phyloP scores from a whole-genome alignment of 306 rosid species.

The Vigna nakashimae region DNA sequence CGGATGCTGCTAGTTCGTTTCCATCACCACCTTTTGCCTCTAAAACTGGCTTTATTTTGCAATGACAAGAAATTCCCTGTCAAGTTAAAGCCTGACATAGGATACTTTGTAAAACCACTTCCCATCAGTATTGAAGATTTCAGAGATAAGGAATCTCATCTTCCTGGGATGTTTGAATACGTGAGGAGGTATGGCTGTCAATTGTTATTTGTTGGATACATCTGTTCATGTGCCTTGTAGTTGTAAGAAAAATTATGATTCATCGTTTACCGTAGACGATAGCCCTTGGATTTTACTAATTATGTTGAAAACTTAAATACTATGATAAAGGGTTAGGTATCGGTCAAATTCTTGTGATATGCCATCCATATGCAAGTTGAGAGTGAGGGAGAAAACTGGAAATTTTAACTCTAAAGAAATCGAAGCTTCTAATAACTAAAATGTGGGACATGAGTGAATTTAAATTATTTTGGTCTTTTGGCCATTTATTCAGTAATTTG shows the following conservation, averaged over 20 bases:
- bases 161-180: conserved; percentile 96
- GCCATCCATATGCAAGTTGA: conserved; percentile 23
- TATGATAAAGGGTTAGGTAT: neutral
- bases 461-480: conserved; percentile 15
- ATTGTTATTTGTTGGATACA: conserved; percentile 18
- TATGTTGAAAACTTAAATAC: conserved; percentile 19
- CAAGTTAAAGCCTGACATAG: conserved; percentile 89
- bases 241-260: conserved; percentile 18
- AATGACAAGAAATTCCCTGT: conserved; percentile 74
- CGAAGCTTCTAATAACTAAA: neutral
- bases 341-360: conserved; percentile 16
- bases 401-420: conserved; percentile 12
- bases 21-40: conserved; percentile 94
- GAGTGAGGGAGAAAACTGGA: conserved; percentile 22
- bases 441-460: neutral
- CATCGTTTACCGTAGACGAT: neutral
- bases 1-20: conserved; percentile 76
- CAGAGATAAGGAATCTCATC: conserved; percentile 73
- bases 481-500: neutral
- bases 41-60: conserved; percentile 78
- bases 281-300: conserved; percentile 11
- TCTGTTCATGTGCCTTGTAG: conserved; percentile 26
- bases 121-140: conserved; percentile 68
- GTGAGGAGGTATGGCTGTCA: conserved; percentile 71
- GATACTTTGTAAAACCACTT: conserved; percentile 83